phyloP scores from a whole-genome alignment of 192 early-diverging fungal species.

The Umbelopsis sp. region DNA sequence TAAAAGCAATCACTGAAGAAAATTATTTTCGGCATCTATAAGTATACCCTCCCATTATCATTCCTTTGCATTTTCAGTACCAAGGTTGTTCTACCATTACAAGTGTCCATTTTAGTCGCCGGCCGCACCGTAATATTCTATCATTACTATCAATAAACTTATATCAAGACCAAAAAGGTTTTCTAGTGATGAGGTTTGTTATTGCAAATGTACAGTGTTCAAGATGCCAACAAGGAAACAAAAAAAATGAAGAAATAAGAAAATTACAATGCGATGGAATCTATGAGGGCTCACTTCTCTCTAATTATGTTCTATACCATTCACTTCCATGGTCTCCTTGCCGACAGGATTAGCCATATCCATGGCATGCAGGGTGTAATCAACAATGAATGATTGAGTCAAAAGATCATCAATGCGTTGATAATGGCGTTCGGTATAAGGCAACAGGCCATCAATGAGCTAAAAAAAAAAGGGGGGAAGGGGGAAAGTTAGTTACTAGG shows the following conservation, averaged over 20 bases:
- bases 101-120: too few species aligned
- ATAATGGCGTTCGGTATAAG: slow-evolving; percentile 94
- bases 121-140: too few species aligned
- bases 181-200: neutral
- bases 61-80: neutral
- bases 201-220: slow-evolving; percentile 20
- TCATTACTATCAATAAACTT: too few species aligned
- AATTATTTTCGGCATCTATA: too few species aligned
- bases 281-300: neutral
- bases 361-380: slow-evolving; percentile 92
- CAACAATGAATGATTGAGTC: slow-evolving; percentile 83
- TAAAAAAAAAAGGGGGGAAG: slow-evolving; percentile 23
- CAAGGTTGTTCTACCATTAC: too few species aligned
- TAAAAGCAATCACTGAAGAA: slow-evolving; percentile 3
- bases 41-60: too few species aligned
- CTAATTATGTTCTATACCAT: slow-evolving; percentile 14
- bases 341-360: slow-evolving; percentile 51
- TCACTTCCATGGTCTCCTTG: slow-evolving; percentile 26
- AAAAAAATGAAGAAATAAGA: neutral
- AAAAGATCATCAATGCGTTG: slow-evolving; percentile 75
- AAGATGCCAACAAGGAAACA: slow-evolving; percentile 7
- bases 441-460: slow-evolving; percentile 77
- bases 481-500: slow-evolving; percentile 24
- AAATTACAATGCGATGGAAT: neutral
- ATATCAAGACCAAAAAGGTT: too few species aligned